Conservation (phyloP, 2,329 filamentous ascomycete genomes). For the Curvularia spicifera region DNA sequence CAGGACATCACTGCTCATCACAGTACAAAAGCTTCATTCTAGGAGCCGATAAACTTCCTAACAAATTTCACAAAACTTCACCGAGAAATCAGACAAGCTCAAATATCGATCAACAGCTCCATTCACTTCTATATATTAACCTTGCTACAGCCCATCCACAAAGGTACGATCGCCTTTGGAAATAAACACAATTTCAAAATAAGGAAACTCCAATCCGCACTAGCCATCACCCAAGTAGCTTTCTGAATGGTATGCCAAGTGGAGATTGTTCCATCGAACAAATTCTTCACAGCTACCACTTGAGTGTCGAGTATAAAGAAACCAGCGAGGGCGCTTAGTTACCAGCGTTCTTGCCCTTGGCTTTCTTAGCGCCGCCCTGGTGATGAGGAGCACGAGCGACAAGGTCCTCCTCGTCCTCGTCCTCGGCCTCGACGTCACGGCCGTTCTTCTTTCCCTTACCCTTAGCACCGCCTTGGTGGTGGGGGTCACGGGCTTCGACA, state of each 20-base stretch:
- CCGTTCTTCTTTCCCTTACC: conserved; percentile 10
- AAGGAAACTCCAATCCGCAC: background rate
- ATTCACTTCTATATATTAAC: background rate
- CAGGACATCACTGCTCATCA: background rate
- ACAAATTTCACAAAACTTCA: background rate
- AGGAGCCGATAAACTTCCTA: background rate
- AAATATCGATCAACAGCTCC: background rate
- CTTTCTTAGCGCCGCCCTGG: too few species aligned
- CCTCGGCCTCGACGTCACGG: too few species aligned
- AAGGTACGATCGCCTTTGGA: background rate
- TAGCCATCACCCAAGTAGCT: background rate
- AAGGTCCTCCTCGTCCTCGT: too few species aligned
- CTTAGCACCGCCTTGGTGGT: conserved; percentile 9
- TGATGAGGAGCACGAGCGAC: too few species aligned
- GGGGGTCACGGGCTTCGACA: background rate
- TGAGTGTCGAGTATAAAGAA: background rate
- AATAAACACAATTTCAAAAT: background rate
- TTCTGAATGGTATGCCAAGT: background rate
- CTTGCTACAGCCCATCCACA: conserved; percentile 4
- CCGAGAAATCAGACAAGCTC: background rate
- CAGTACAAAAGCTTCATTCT: background rate
- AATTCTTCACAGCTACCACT: background rate
- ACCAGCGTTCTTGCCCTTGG: too few species aligned
- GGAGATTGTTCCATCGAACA: background rate
- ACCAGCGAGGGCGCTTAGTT: background rate